A percentile compares a stretch with the other conserved stretches of the same genome.
Conservation (phyloP, 1,139 yeast species). For the Maudiozyma humilis region DNA sequence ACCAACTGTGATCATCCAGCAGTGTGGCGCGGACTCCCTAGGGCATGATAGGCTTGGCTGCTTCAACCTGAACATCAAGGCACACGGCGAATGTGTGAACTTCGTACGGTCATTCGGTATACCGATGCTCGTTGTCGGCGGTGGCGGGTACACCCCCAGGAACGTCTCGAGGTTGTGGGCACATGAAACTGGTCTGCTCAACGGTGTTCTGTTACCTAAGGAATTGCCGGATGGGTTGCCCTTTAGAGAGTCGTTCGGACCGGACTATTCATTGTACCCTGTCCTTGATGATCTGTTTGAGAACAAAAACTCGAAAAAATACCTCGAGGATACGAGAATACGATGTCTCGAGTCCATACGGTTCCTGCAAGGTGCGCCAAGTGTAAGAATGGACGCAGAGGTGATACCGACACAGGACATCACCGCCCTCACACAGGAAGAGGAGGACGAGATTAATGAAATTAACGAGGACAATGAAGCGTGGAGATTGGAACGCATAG, state of each 20-base stretch:
- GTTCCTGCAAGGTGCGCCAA: constrained; percentile 82
- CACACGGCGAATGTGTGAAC: constrained; percentile 92
- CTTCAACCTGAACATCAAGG: constrained; percentile 80
- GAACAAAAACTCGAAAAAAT: constrained; percentile 77
- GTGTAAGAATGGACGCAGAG: constrained; percentile 78
- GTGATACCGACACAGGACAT: constrained; percentile 76
- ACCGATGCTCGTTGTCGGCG: constrained; percentile 88
- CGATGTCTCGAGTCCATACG: constrained; percentile 78
- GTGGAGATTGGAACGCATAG: constrained; percentile 33
- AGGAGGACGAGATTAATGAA: constrained; percentile 46
- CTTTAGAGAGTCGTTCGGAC: constrained; percentile 82
- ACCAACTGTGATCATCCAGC: constrained; percentile 89
- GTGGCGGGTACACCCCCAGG: constrained; percentile 96
- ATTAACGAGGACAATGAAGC: constrained; percentile 36
- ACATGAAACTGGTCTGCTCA: constrained; percentile 81
- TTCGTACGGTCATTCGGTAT: constrained; percentile 78
- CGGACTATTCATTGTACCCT: constrained; percentile 86
- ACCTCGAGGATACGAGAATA: constrained; percentile 69
- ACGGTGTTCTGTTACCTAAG: constrained; percentile 67
- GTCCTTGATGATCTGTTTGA: constrained; percentile 81
- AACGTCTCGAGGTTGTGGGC: constrained; percentile 94
- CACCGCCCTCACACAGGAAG: constrained; percentile 43
- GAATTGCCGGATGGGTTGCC: constrained; percentile 75
- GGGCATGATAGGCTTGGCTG: constrained; percentile 93
- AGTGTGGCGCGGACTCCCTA: constrained; percentile 94